phyloP scores from a whole-genome alignment of 129 eudicot species.

The Escallonia herrerae region DNA sequence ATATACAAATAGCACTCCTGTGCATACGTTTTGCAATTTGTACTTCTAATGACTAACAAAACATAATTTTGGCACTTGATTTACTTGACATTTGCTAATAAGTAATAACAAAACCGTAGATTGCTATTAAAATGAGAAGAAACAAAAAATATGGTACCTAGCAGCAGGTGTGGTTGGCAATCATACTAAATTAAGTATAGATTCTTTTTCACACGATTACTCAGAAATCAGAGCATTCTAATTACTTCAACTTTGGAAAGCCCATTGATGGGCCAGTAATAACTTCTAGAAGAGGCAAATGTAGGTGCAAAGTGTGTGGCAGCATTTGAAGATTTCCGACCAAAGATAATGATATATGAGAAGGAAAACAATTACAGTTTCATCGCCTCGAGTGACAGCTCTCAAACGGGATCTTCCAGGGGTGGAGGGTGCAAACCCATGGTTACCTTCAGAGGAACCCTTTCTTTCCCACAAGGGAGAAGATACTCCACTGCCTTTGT shows the following conservation, averaged over 20 bases:
- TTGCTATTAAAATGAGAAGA: neutral
- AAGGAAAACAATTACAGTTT: conserved; percentile 42
- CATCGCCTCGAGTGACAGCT: conserved; percentile 76
- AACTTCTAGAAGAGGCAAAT: neutral
- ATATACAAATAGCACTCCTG: too few relatives aligned
- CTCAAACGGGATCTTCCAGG: conserved; percentile 87
- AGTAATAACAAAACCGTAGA: neutral
- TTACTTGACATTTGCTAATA: too few relatives aligned
- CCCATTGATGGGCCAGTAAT: neutral
- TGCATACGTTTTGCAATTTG: too few relatives aligned
- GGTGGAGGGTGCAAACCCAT: conserved; percentile 53
- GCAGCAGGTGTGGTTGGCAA: neutral
- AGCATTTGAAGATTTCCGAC: neutral
- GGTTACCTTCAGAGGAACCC: conserved; percentile 53
- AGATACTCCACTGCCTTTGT: conserved; percentile 43
- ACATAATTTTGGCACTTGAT: too few relatives aligned
- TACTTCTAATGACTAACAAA: too few relatives aligned
- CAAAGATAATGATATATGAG: neutral
- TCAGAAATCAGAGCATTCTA: conserved; percentile 3
- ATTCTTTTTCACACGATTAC: neutral
- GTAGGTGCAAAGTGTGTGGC: neutral
- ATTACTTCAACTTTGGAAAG: neutral
- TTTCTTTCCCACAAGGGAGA: conserved; percentile 79
- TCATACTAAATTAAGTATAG: neutral
- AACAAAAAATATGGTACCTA: neutral